A percentile compares a stretch with the other conserved stretches of the same genome.
phyloP scores from a whole-genome alignment of 768 basidiomycete genomes.

The Kwoniella sp. region DNA sequence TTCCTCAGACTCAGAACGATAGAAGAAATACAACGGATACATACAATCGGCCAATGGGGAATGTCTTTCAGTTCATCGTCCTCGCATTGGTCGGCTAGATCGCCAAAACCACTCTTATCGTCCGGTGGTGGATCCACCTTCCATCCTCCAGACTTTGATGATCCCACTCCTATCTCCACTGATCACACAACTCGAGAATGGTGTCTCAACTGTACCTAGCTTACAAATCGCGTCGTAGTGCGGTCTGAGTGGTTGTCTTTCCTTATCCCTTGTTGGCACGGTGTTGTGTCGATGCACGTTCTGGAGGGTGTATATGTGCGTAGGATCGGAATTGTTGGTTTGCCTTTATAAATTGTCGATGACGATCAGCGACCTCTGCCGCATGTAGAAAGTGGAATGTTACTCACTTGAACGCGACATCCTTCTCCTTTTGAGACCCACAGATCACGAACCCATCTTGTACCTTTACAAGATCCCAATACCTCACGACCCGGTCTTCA shows the following conservation, averaged over 20 bases:
- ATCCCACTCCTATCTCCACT: constrained; percentile 87
- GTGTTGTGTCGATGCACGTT: constrained; percentile 53
- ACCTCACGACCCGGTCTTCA: constrained; percentile 79
- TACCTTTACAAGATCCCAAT: constrained; percentile 79
- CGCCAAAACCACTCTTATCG: not conserved
- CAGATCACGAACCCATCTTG: constrained; percentile 78
- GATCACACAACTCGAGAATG: constrained; percentile 88
- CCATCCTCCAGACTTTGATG: constrained; percentile 72
- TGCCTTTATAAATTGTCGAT: constrained; percentile 11
- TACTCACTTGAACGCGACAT: constrained; percentile 71
- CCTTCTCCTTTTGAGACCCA: constrained; percentile 72
- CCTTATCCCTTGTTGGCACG: constrained; percentile 72
- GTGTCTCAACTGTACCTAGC: constrained; percentile 82
- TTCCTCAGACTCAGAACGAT: too few relatives aligned
- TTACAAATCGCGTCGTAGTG: constrained; percentile 91
- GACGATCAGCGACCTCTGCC: not conserved
- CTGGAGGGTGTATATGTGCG: constrained; percentile 39
- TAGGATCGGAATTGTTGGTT: constrained; percentile 39
- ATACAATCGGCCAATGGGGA: not conserved
- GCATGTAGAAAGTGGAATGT: too few relatives aligned
- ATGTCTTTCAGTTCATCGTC: too few relatives aligned
- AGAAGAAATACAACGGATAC: too few relatives aligned
- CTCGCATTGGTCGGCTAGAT: too few relatives aligned
- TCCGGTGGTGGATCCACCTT: constrained; percentile 18
- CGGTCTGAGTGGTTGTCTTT: constrained; percentile 77